Evolutionary conservation across 2,329 filamentous ascomycete species (phyloP).

Genomic region (Westerdykella ornata): DNA sequence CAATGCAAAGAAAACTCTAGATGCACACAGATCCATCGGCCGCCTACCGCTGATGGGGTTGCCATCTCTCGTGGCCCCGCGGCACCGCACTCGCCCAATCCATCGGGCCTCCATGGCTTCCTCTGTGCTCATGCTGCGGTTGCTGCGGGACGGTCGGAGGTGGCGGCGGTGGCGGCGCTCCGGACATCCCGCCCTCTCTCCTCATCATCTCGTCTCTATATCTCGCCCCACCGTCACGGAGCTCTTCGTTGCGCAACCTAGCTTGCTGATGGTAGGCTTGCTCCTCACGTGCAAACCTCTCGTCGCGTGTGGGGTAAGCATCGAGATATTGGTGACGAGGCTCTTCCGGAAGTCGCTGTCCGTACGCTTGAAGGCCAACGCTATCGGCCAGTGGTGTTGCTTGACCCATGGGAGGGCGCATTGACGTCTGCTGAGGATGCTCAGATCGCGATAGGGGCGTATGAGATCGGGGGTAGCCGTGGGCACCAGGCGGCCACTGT

Average conservation of each 20-base stretch:
- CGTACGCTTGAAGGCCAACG: constrained; percentile 20
- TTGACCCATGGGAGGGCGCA: constrained; percentile 29
- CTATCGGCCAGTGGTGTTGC: constrained; percentile 24
- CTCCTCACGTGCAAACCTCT: constrained; percentile 25
- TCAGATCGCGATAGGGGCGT: constrained; percentile 29
- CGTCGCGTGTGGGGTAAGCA: constrained; percentile 16
- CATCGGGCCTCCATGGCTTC: neutral
- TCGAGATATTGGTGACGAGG: constrained; percentile 19
- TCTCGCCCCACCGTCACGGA: constrained; percentile 4
- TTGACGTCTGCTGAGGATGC: constrained; percentile 21
- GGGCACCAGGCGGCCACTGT: constrained; percentile 1
- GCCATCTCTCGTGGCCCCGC: neutral
- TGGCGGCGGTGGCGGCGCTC: neutral
- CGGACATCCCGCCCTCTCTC: constrained; percentile 1
- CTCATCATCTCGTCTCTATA: constrained; percentile 8
- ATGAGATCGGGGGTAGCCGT: constrained; percentile 29
- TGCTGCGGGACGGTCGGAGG: constrained; percentile 3
- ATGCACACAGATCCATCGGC: neutral
- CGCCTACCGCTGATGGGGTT: neutral
- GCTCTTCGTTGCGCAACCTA: constrained; percentile 10
- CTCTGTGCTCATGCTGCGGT: constrained; percentile 3
- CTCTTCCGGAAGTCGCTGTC: constrained; percentile 26
- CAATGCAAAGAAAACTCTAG: neutral
- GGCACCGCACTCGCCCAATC: constrained; percentile 7
- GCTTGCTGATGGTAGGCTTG: constrained; percentile 11